Base-by-base conservation (phyloP, 768 basidiomycete species). In the Fomitopsis serialis region DNA sequence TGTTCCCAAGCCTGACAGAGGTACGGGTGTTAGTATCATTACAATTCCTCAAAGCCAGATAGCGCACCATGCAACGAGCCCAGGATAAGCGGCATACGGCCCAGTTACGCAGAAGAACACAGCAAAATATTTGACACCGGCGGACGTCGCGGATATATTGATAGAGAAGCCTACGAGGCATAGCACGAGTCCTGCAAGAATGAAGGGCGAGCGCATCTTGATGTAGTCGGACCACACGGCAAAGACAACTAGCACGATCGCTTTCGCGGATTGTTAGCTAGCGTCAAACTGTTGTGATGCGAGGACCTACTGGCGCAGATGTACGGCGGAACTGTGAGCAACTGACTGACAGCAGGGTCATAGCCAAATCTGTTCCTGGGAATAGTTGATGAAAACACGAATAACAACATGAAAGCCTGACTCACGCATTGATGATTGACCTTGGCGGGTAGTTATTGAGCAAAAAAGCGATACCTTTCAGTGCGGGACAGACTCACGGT, bases 271-370 rank as follows among this genome's bases (percentile, higher is more conserved):
- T 11, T 7, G 40, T 32, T 29, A 42, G 43, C 21, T 12, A n/a
- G 29, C 29, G 25, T 6, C 12, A 22, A n/a, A 32, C 6, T 32
- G 37, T 19, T 22, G 48, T 45, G 42, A 27, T 37, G 7, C 12
- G 19, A 23, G 19, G 0, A 67, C 81, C 29, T 57, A 85, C 85
- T 79, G 12, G 82, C 84, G 43, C 79, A 66, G n/a, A 83, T 62
- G 57, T 85, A 87, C 12, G 83, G 84, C 1, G 85, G 85, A 1
- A 87, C 77, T 3, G 83, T 85, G 36, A 88, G 72, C 3, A 87
- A 70, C 59, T 87, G 82, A 53, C 78, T 81, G 49, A 84, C 72
- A 1, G 81, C 67, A 9, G 78, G 65, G 2, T 74, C 65, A 60
- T 80, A 78, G 2, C 85, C 85, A 51, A 87, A 86, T 19, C 82